Evolutionary conservation across 495 filamentous ascomycete species (phyloP).

Genomic region (Penicillium steckii): DNA sequence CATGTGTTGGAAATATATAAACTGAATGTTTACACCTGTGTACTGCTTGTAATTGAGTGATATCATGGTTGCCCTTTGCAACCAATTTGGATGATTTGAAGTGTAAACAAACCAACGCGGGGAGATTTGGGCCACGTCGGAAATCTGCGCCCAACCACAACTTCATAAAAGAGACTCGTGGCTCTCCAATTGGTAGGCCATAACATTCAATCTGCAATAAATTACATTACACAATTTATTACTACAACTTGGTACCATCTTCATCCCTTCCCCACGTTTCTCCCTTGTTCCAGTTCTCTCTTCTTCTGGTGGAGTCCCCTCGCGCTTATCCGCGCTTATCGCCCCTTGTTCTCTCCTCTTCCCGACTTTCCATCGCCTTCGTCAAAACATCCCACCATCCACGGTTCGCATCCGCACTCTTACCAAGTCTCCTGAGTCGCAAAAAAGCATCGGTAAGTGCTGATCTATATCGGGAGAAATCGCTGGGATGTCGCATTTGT

Average conservation of each 20-base stretch:
- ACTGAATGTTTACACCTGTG: no score
- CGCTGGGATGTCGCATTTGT: background rate
- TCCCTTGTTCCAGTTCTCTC: conserved; percentile 7
- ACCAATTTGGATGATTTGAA: background rate
- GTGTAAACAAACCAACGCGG: conserved; percentile 19
- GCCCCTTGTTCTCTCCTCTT: conserved; percentile 36
- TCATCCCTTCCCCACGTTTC: background rate
- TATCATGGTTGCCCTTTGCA: conserved; percentile 28
- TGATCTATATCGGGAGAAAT: background rate
- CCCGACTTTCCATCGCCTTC: conserved; percentile 19
- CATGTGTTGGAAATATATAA: no score
- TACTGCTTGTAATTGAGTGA: no score
- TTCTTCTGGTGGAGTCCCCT: conserved; percentile 21
- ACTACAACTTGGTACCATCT: no score
- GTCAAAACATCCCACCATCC: conserved; percentile 26
- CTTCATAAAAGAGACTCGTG: background rate
- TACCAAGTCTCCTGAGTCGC: background rate
- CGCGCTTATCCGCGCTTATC: conserved; percentile 36
- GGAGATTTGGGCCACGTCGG: conserved; percentile 21
- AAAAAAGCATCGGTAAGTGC: conserved; percentile 8
- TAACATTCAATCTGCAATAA: background rate
- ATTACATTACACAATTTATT: no score
- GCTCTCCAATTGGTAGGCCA: background rate
- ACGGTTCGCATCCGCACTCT: conserved; percentile 10
- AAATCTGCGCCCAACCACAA: conserved; percentile 15